Evolutionary conservation across 2,329 filamentous ascomycete species (phyloP).

Genomic region (Hypoxylon sp.): DNA sequence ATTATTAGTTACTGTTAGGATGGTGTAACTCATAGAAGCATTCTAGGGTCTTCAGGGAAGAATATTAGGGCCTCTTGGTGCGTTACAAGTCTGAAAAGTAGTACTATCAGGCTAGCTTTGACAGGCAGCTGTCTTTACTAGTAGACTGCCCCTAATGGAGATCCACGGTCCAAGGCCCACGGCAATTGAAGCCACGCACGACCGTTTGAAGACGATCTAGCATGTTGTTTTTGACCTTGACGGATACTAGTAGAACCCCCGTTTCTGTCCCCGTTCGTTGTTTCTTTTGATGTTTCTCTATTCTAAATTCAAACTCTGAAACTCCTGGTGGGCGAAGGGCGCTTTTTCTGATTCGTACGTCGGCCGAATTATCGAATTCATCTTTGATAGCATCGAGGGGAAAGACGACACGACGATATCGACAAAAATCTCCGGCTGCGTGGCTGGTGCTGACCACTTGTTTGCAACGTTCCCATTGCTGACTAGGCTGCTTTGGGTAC

Average conservation of each 20-base stretch:
- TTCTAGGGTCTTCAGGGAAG: slow-evolving; percentile 20
- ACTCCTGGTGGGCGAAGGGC: slow-evolving; percentile 19
- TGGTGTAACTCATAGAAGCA: slow-evolving; percentile 8
- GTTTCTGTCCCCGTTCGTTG: slow-evolving; percentile 25
- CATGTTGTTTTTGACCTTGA: slow-evolving; percentile 27
- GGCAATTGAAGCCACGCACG: slow-evolving; percentile 36
- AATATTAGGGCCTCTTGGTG: slow-evolving; percentile 20
- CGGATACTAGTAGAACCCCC: slow-evolving; percentile 35
- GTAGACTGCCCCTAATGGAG: slow-evolving; percentile 24
- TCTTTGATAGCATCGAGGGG: slow-evolving; percentile 19
- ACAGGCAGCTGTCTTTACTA: slow-evolving; percentile 29
- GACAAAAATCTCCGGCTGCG: slow-evolving; percentile 8
- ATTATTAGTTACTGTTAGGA: slow-evolving; percentile 24
- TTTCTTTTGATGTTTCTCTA: slow-evolving; percentile 31
- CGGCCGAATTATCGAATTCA: slow-evolving; percentile 12
- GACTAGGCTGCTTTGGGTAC: slow-evolving; percentile 14
- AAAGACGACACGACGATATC: slow-evolving; percentile 4
- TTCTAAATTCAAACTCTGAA: slow-evolving; percentile 21
- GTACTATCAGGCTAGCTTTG: slow-evolving; percentile 34
- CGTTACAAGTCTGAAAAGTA: slow-evolving; percentile 23
- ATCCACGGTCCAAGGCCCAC: slow-evolving; percentile 33
- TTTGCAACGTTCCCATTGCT: slow-evolving; percentile 28
- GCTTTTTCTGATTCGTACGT: slow-evolving; percentile 12
- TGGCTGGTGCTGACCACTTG: slow-evolving; percentile 18
- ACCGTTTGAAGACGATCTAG: slow-evolving; percentile 31